A percentile compares a stretch with the other conserved stretches of the same genome.
Conservation (phyloP, 2,329 filamentous ascomycete genomes). For the Fusarium decemcellulare region DNA sequence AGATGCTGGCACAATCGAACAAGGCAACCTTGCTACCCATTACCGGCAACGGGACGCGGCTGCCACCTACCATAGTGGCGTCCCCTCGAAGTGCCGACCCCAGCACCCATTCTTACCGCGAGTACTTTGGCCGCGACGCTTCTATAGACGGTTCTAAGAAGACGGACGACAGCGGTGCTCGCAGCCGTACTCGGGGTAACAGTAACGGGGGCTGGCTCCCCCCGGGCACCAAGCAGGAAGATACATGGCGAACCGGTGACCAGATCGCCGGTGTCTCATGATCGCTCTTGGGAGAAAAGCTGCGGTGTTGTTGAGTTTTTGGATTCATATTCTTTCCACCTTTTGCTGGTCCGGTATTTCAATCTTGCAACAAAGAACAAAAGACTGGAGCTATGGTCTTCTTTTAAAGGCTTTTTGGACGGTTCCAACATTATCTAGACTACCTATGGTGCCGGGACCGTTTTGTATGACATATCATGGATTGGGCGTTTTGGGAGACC, state of each 20-base stretch:
- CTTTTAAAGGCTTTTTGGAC: slow-evolving; percentile 3
- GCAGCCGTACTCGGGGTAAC: slow-evolving; percentile 58
- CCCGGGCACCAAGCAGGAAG: slow-evolving; percentile 87
- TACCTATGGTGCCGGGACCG: slow-evolving; percentile 12
- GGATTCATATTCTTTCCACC: slow-evolving; percentile 1
- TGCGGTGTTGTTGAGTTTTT: slow-evolving; percentile 1
- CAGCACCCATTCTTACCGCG: slow-evolving; percentile 59
- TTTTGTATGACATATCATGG: slow-evolving; percentile 37
- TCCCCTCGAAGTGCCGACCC: slow-evolving; percentile 46
- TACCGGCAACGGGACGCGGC: slow-evolving; percentile 56
- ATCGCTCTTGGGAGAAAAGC: slow-evolving; percentile 18
- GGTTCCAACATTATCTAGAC: slow-evolving; percentile 25
- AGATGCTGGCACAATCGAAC: slow-evolving; percentile 66
- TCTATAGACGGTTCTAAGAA: slow-evolving; percentile 67
- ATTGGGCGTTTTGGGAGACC: slow-evolving; percentile 35
- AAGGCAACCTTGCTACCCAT: slow-evolving; percentile 75
- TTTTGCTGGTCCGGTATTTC: slow-evolving; percentile 10
- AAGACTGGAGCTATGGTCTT: slow-evolving; percentile 19
- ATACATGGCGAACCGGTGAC: slow-evolving; percentile 77
- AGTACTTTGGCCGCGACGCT: slow-evolving; percentile 56
- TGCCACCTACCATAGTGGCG: slow-evolving; percentile 37
- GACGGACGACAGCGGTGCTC: slow-evolving; percentile 63
- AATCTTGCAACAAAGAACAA: slow-evolving; percentile 19
- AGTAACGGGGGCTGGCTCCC: slow-evolving; percentile 73
- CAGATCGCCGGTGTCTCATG: slow-evolving; percentile 45